Evolutionary conservation across 1,284 basidiomycete genomes (phyloP), one percentile per base, ranked within the genome.

Genomic region (Pterulicium gracile): DNA sequence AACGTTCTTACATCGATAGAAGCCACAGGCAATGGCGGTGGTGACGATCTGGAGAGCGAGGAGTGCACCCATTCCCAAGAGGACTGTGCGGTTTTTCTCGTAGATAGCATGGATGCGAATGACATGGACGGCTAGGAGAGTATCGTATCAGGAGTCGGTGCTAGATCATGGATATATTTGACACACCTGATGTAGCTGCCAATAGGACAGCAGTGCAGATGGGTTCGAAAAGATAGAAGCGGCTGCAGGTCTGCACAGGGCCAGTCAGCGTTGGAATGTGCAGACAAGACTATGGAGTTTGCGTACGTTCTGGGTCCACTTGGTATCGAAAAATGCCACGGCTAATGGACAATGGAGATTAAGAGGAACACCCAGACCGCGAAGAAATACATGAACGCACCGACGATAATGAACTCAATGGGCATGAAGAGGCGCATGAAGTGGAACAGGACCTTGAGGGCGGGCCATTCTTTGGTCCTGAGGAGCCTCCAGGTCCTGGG

Each of bases 171-270:
- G 13, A 45, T n/a, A 15, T 15, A 45, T 45, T 24, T 21, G 3
- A 55, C 65, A 21, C 47, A 77, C 74, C 64, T n/a, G 86, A 87
- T 44, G 79, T 73, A 15, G 75, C 72, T 22, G 79, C 81, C 45
- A 88, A 70, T 27, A 88, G 72, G 55, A 88, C 66, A 2, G 84
- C 85, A 14, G 86, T 88, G 57, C 77, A 78, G 55, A 89, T 87
- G 51, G 86, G 86, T 55, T 89, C 86, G 54, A 88, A 88, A 13
- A 88, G 75, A 64, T 72, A 88, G 64, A 88, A 86, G n/a, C 70
- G 68, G 36, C 67, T 58, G 60, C 85, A 88, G 43, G 65, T 62
- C 79, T 81, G 54, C 17, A 45, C 36, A 34, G 35, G 24, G 21
- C 21, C 24, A 50, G 43, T 52, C 49, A 43, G 49, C 48, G 40